phyloP scores from a whole-genome alignment of 805 yeast genomes.

The Candida tammaniensis region DNA sequence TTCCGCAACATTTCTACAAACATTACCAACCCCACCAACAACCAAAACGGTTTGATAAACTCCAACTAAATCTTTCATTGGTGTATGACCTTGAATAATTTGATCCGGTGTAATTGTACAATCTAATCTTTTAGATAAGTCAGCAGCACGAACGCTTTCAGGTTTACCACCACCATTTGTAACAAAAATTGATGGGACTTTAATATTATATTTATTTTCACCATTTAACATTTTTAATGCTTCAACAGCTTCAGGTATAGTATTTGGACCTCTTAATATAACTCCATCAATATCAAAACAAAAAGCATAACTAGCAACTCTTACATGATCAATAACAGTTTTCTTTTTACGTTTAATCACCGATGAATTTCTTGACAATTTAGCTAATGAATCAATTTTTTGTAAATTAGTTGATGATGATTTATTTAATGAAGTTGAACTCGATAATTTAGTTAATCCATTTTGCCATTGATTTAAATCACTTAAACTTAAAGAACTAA shows the following conservation, averaged over 20 bases:
- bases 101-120: conserved; percentile 68
- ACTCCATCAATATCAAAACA: conserved; percentile 95
- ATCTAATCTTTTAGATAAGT: conserved; percentile 59
- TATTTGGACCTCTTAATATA: conserved; percentile 77
- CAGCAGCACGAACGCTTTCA: conserved; percentile 70
- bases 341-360: conserved; percentile 47
- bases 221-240: conserved; percentile 76
- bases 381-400: conserved; percentile 44
- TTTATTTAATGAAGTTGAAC: conserved; percentile 34
- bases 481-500: conserved; percentile 63
- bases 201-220: conserved; percentile 70
- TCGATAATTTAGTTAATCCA: conserved; percentile 39
- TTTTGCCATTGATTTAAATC: conserved; percentile 65
- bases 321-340: conserved; percentile 58
- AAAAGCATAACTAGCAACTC: conserved; percentile 82
- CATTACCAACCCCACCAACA: conserved; percentile 86
- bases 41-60: conserved; percentile 72
- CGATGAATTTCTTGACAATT: conserved; percentile 45
- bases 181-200: conserved; percentile 79
- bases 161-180: conserved; percentile 93
- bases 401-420: conserved; percentile 32
- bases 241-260: conserved; percentile 74
- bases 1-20: conserved; percentile 78
- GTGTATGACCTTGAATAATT: conserved; percentile 91
- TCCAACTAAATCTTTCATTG: conserved; percentile 78